Base-by-base conservation (phyloP, 2,329 filamentous ascomycete species). In the Exophiala spinifera region DNA sequence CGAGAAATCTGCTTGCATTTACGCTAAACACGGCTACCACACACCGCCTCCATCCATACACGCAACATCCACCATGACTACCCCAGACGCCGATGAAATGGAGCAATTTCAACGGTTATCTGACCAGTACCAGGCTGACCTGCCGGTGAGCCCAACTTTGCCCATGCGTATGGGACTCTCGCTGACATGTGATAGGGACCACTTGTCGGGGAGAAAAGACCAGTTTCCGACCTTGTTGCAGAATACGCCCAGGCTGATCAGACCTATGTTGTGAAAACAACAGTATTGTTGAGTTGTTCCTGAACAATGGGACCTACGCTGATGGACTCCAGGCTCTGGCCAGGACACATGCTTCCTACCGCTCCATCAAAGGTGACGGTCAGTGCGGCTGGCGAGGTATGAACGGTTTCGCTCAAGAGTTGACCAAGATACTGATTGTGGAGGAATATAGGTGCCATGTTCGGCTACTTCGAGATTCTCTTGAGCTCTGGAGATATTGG, bases 321-420 rank as follows among this genome's bases (percentile, higher is more conserved):
- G 61, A 56, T 42, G 11, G 33, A 43, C 42, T 49, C 23, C 63
- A 95, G 91, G 81, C 85, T 17, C 80, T 99, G 51, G 87, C 91
- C 5, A 80, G 86, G 64, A 89, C 87, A 53, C 96, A 95, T 71
- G 88, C 89, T 17, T 86, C 91, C 69, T 96, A 92, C 68, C 89
- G 94, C 51, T 86, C 86, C 10, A 84, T 96, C 69, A 86, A 88
- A 71, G 92, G 94, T 49, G 92, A 97, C 74, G 94, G 94, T 55
- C 95, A 95, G 69, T 97, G 94, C 73, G 94, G 92, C 66, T 97
- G 94, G 92, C 84, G 92, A 86, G 94, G 92, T 96, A 79, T 77
- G 85, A 75, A n/a, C 8, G 23, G 52, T 40, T 28, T 54, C 50
- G 44, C 47, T 51, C 39, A 48, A 33, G 37, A 46, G 5, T 39